Evolutionary conservation across 805 yeast genomes (phyloP).

Genomic region (Crinitomyces ghanaensis): DNA sequence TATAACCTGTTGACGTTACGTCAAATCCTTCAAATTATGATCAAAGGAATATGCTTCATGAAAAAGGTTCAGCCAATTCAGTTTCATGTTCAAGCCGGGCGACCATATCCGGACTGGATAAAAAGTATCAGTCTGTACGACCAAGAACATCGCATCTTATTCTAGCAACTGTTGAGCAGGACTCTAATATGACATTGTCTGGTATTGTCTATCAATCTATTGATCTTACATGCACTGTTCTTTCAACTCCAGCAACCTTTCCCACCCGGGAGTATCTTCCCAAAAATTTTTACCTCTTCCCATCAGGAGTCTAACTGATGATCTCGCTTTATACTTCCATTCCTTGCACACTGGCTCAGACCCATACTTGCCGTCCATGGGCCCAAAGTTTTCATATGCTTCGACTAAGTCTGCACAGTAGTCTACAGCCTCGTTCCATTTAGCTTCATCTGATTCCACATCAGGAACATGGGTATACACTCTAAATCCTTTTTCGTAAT

Average conservation of each 20-base stretch:
- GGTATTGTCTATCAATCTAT: no score
- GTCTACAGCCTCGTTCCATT: slow-evolving; percentile 73
- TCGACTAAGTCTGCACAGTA: slow-evolving; percentile 69
- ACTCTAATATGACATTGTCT: no score
- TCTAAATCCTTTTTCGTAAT: slow-evolving; percentile 78
- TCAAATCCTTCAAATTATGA: no score
- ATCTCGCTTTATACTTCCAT: slow-evolving; percentile 78
- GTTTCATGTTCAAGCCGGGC: no score
- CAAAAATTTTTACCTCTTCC: slow-evolving; percentile 68
- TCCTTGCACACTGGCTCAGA: slow-evolving; percentile 82
- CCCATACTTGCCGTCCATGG: slow-evolving; percentile 41
- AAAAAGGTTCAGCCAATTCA: no score
- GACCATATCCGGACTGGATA: no score
- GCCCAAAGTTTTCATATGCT: slow-evolving; percentile 84
- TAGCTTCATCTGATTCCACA: slow-evolving; percentile 43
- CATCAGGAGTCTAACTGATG: slow-evolving; percentile 60
- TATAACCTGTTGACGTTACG: no score
- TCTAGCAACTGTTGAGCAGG: no score
- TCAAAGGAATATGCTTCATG: no score
- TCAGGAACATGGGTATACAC: slow-evolving; percentile 56
- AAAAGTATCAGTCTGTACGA: no score
- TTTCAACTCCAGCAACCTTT: slow-evolving; percentile 43
- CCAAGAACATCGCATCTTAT: no score
- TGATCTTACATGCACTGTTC: no score
- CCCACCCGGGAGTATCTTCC: slow-evolving; percentile 77